Evolutionary conservation across 2,329 filamentous ascomycete genomes (phyloP).

Genomic region (Pestalotiopsis sp.): DNA sequence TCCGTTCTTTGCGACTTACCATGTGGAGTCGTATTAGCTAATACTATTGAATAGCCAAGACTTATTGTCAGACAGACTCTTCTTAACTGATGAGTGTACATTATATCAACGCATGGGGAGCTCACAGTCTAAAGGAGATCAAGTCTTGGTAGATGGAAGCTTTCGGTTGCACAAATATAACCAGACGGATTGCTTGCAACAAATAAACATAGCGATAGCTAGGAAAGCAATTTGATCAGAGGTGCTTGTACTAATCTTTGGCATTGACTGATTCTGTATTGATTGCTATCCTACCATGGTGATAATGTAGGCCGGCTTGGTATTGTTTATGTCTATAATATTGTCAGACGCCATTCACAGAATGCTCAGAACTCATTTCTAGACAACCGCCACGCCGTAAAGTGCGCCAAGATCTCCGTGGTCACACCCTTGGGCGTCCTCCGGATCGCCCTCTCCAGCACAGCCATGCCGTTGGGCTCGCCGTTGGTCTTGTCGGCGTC

Average conservation of each 20-base stretch:
- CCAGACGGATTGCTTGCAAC: too few species aligned
- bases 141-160: too few species aligned
- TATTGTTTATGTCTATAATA: not conserved
- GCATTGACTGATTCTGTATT: not conserved
- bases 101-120: not conserved
- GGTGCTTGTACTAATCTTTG: too few species aligned
- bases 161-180: too few species aligned
- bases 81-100: not conserved
- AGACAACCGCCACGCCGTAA: constrained; percentile 35
- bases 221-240: too few species aligned
- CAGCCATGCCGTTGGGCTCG: constrained; percentile 22
- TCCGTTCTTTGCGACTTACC: not conserved
- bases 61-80: not conserved
- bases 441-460: constrained; percentile 32
- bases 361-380: not conserved
- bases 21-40: not conserved
- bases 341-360: not conserved
- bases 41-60: not conserved
- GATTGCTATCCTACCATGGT: too few species aligned
- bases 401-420: constrained; percentile 35
- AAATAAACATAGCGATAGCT: too few species aligned
- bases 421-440: constrained; percentile 40
- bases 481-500: not conserved
- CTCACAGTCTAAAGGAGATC: too few species aligned
- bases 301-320: not conserved